These are phyloP conservation scores for Sorghum bicolor DNA, from an alignment of 176 grass and related monocot genomes.

Conservation along the genomic window DNA sequence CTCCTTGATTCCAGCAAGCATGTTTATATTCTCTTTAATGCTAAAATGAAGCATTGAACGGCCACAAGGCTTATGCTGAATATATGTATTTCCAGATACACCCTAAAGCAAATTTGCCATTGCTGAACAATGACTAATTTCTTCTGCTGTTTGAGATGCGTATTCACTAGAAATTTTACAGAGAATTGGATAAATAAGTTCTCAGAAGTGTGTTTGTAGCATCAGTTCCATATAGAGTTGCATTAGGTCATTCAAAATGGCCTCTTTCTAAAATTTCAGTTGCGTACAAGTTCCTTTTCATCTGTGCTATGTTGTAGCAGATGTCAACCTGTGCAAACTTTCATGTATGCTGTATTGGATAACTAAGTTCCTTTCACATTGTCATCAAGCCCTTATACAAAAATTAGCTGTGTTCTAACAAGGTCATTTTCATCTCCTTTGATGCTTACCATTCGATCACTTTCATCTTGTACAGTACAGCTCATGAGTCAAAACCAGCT, in stretches of 20 bases:
- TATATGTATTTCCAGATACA: neutral
- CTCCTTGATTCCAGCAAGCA: slow-evolving; percentile 5
- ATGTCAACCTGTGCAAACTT: neutral
- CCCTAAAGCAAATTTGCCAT: neutral
- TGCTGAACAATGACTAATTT: neutral
- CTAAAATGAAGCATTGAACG: slow-evolving; percentile 1
- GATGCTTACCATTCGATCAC: neutral
- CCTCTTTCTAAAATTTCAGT: neutral
- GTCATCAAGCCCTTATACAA: neutral
- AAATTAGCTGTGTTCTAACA: neutral
- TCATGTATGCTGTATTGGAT: neutral
- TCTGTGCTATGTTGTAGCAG: neutral
- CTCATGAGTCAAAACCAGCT: slow-evolving; percentile 2
- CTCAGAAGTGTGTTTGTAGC: neutral
- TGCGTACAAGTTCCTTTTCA: neutral
- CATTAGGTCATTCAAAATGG: neutral
- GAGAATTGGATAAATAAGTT: neutral
- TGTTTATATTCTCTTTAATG: slow-evolving; percentile 5
- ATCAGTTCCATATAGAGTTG: neutral
- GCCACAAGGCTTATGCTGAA: neutral
- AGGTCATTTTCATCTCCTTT: neutral
- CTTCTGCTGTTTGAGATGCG: neutral
- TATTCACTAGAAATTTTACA: neutral
- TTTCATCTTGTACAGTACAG: neutral
- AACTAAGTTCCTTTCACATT: neutral